Percentiles rank a stretch among this genome's conserved stretches.
phyloP scores from a whole-genome alignment of 2,329 filamentous ascomycete genomes.

The Colletotrichum tanaceti region DNA sequence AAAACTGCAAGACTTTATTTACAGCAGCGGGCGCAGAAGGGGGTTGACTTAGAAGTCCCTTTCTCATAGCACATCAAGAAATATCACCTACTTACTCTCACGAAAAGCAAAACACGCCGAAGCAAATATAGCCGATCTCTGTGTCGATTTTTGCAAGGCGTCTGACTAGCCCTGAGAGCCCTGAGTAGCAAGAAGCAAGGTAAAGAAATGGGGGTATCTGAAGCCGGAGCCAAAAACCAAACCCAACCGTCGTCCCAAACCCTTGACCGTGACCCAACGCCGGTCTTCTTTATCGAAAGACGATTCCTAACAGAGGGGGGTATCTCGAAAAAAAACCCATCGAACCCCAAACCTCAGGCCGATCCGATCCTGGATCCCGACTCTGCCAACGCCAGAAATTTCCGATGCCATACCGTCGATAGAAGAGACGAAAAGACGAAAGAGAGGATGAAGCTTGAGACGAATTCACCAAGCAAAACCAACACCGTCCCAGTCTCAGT shows the following conservation, averaged over 20 bases:
- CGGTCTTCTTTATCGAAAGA: background rate
- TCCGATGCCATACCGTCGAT: background rate
- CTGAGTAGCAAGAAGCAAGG: background rate
- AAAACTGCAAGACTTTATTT: slow-evolving; percentile 43
- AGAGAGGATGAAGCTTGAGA: background rate
- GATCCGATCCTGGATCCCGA: background rate
- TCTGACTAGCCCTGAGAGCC: background rate
- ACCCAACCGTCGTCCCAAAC: slow-evolving; percentile 1
- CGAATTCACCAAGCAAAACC: background rate
- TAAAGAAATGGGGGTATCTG: background rate
- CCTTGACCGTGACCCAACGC: background rate
- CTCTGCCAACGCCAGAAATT: background rate
- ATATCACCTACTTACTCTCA: too few species aligned
- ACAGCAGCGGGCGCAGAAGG: slow-evolving; percentile 36
- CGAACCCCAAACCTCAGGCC: background rate
- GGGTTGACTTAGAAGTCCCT: too few species aligned
- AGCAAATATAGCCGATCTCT: background rate
- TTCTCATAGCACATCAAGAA: too few species aligned
- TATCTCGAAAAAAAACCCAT: background rate
- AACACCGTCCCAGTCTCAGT: background rate
- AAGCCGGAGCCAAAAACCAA: background rate
- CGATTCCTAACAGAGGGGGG: background rate
- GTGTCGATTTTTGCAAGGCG: background rate
- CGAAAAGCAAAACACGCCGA: too few species aligned
- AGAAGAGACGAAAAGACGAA: background rate